Evolutionary conservation across 202 grass and related monocot species (phyloP).

Genomic region (Zizania palustris): DNA sequence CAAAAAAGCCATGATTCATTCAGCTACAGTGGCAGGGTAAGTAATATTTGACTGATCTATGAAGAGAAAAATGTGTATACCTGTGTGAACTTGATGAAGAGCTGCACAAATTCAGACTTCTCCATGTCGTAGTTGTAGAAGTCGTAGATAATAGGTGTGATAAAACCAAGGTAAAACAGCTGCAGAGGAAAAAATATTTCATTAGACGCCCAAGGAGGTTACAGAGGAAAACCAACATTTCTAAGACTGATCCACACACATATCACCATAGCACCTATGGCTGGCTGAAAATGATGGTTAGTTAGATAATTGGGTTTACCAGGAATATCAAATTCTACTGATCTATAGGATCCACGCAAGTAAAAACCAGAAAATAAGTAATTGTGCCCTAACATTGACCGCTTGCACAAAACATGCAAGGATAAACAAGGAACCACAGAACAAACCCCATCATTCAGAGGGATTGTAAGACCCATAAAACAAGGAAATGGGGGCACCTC

Average conservation of each 20-base stretch:
- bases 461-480: neutral
- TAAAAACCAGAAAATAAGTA: neutral
- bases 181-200: constrained; percentile 26
- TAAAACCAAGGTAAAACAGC: constrained; percentile 65
- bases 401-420: neutral
- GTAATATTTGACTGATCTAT: neutral
- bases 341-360: neutral
- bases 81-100: constrained; percentile 83
- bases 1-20: neutral
- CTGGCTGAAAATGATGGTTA: neutral
- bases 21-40: neutral
- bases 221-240: neutral
- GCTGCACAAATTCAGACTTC: constrained; percentile 71
- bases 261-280: neutral
- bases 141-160: constrained; percentile 78
- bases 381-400: neutral
- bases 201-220: constrained; percentile 6
- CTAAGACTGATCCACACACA: neutral
- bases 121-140: constrained; percentile 93
- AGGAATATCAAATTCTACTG: neutral
- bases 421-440: constrained; percentile 8
- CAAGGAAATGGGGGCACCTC: neutral
- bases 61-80: constrained; percentile 33
- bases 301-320: neutral
- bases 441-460: neutral